These are phyloP conservation scores for Dictyostelium brefeldianum DNA, from an alignment of 78 protist species.

Conservation along the genomic window DNA sequence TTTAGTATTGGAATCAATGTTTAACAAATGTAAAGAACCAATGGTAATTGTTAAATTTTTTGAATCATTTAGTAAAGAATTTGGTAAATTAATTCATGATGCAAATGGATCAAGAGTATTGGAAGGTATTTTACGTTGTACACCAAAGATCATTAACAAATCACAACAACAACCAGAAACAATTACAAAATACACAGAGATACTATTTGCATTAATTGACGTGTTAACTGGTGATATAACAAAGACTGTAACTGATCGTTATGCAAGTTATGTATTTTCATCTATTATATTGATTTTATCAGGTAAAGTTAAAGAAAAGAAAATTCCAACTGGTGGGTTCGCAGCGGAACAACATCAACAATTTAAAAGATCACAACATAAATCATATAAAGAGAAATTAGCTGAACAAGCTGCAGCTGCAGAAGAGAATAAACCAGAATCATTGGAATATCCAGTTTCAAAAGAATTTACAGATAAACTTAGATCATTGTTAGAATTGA, in stretches of 20 bases:
- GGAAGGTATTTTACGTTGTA: conserved; percentile 18
- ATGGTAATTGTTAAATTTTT: neutral
- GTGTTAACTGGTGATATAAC: neutral
- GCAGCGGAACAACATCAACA: neutral
- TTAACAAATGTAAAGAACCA: neutral
- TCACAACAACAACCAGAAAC: neutral
- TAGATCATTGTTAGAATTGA: neutral
- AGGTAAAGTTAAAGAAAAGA: conserved; percentile 26
- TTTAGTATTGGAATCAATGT: conserved; percentile 33
- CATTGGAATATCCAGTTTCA: conserved; percentile 10
- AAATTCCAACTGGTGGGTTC: neutral
- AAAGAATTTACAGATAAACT: conserved; percentile 7
- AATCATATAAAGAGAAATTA: neutral
- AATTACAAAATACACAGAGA: neutral
- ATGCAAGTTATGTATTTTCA: conserved; percentile 60
- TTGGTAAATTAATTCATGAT: neutral
- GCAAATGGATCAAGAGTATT: conserved; percentile 56
- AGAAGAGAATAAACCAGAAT: neutral
- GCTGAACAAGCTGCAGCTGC: neutral
- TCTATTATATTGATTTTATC: neutral
- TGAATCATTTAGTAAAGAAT: neutral
- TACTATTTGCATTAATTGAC: conserved; percentile 33
- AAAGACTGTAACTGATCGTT: neutral
- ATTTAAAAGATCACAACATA: neutral
- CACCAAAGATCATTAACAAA: conserved; percentile 19